Evolutionary conservation across 2,329 filamentous ascomycete genomes (phyloP).

Genomic region (Verticillium dahliae): DNA sequence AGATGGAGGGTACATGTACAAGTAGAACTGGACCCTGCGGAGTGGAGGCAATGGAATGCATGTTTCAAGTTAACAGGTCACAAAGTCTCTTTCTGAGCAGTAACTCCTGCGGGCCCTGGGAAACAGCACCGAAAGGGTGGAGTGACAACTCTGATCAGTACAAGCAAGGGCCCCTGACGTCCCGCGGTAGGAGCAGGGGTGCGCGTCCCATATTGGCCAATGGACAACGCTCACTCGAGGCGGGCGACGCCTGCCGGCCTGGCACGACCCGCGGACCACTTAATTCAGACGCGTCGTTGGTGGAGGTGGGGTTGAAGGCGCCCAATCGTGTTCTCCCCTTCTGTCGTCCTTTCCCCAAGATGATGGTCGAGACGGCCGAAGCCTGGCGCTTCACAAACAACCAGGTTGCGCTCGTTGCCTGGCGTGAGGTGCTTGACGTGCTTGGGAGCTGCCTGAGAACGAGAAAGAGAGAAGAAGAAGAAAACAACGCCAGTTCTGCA

Average conservation of each 20-base stretch:
- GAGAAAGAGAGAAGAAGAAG: no score
- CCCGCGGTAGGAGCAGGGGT: neutral
- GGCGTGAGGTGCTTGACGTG: neutral
- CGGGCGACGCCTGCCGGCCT: neutral
- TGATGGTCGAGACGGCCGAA: neutral
- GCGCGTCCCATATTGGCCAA: neutral
- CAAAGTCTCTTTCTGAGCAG: neutral
- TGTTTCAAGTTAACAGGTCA: conserved; percentile 1
- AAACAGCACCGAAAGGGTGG: neutral
- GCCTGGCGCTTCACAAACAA: neutral
- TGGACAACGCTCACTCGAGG: neutral
- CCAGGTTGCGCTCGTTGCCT: neutral
- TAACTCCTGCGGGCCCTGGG: neutral
- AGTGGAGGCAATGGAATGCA: neutral
- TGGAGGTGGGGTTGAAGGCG: neutral
- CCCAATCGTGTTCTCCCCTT: neutral
- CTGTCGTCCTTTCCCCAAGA: neutral
- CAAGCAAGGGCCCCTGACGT: neutral
- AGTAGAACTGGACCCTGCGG: neutral
- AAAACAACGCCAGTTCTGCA: neutral
- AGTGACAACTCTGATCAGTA: neutral
- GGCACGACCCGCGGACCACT: conserved; percentile 3
- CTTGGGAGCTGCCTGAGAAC: neutral
- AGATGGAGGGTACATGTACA: neutral
- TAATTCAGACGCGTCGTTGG: conserved; percentile 3